phyloP scores from a whole-genome alignment of 441 rosid species.

The Breynia disticha region DNA sequence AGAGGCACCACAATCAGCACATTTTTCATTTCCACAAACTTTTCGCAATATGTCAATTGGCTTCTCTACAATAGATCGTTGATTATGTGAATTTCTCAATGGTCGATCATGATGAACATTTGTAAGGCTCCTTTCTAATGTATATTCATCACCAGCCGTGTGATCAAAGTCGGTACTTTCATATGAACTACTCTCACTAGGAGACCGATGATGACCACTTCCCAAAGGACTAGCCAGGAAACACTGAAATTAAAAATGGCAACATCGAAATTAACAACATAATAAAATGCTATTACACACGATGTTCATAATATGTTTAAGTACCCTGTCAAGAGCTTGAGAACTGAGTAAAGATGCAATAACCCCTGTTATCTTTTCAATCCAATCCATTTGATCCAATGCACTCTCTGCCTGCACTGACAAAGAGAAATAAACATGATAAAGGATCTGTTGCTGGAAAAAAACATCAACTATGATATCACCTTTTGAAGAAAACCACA shows the following conservation, averaged over 20 bases:
- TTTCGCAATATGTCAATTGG: slow-evolving; percentile 77
- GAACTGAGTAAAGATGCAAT: slow-evolving; percentile 97
- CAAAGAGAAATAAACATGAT: slow-evolving; percentile 45
- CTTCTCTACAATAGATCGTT: slow-evolving; percentile 67
- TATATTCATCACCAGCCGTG: slow-evolving; percentile 60
- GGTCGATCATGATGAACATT: slow-evolving; percentile 57
- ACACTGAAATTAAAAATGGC: slow-evolving; percentile 46
- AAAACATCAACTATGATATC: neutral
- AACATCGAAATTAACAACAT: slow-evolving; percentile 16
- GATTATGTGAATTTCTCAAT: slow-evolving; percentile 60
- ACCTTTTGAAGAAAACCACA: too few relatives aligned
- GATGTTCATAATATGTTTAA: slow-evolving; percentile 9
- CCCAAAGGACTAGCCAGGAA: slow-evolving; percentile 77
- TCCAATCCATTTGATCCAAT: slow-evolving; percentile 98
- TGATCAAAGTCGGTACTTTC: slow-evolving; percentile 96
- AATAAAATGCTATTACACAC: slow-evolving; percentile 10
- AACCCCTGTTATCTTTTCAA: slow-evolving; percentile 98
- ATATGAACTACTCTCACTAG: slow-evolving; percentile 98
- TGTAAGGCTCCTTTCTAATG: slow-evolving; percentile 60
- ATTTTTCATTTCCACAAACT: slow-evolving; percentile 91
- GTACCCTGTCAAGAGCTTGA: slow-evolving; percentile 92
- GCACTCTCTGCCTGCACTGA: slow-evolving; percentile 99
- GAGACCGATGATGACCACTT: slow-evolving; percentile 94
- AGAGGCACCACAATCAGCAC: slow-evolving; percentile 98
- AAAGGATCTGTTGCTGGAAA: slow-evolving; percentile 20